Percentiles rank a stretch among this genome's conserved stretches.
Evolutionary conservation across 306 rosid species (phyloP).

Genomic region (Pyrus bretschneideri): DNA sequence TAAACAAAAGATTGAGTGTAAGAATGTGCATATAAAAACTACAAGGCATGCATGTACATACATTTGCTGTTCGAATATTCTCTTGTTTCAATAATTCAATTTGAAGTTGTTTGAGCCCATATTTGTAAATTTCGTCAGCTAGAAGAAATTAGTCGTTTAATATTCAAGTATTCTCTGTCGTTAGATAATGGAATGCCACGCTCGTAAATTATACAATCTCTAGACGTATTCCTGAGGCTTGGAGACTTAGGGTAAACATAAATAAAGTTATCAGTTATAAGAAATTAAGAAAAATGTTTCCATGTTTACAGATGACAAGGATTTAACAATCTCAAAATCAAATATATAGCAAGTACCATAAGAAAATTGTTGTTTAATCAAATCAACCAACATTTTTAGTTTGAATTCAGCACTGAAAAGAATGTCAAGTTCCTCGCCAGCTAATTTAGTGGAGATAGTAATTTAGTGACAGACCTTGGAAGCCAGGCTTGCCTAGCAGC

Average conservation of each 20-base stretch:
- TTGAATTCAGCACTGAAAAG: not conserved
- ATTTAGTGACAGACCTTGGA: conserved; percentile 52
- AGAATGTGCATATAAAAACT: not conserved
- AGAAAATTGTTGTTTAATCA: too few relatives aligned
- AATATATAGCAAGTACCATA: not conserved
- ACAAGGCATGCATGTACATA: not conserved
- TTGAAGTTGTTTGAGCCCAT: too few relatives aligned
- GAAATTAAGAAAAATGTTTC: not conserved
- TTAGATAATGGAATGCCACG: not conserved
- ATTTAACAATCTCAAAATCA: too few relatives aligned
- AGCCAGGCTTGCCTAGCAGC: not conserved
- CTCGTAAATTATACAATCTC: not conserved
- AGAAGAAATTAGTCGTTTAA: too few relatives aligned
- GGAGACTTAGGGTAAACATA: not conserved
- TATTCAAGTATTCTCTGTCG: too few relatives aligned
- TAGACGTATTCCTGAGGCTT: not conserved
- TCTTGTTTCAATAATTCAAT: too few relatives aligned
- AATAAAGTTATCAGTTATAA: not conserved
- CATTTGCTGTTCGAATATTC: too few relatives aligned
- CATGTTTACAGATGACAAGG: not conserved
- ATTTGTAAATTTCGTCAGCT: too few relatives aligned
- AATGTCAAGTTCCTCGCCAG: not conserved
- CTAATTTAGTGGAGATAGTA: not conserved
- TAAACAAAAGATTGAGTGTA: not conserved
- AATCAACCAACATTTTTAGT: not conserved